phyloP scores from a whole-genome alignment of 2,329 filamentous ascomycete genomes.

The Coleophoma eucalyptorum region DNA sequence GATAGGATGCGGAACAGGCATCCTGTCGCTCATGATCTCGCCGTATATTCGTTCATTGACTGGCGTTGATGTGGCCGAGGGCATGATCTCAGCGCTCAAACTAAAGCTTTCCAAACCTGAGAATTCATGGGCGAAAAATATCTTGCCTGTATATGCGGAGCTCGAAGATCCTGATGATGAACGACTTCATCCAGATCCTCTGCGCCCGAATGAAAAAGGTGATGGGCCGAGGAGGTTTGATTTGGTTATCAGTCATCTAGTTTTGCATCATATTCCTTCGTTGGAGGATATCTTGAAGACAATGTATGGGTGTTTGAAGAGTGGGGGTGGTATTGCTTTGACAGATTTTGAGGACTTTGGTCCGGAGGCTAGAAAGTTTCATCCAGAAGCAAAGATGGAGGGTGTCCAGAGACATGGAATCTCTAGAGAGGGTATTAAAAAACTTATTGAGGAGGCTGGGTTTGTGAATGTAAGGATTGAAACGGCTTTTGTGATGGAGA shows the following conservation, averaged over 20 bases:
- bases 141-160: slow-evolving; percentile 40
- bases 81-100: slow-evolving; percentile 49
- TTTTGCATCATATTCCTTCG: slow-evolving; percentile 50
- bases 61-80: slow-evolving; percentile 48
- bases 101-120: slow-evolving; percentile 33
- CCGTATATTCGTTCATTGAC: slow-evolving; percentile 43
- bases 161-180: slow-evolving; percentile 46
- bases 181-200: slow-evolving; percentile 30
- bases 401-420: slow-evolving; percentile 54
- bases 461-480: slow-evolving; percentile 44
- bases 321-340: slow-evolving; percentile 44
- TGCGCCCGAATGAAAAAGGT: background rate
- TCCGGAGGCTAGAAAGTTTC: slow-evolving; percentile 45
- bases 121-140: slow-evolving; percentile 30
- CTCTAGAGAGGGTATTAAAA: slow-evolving; percentile 32
- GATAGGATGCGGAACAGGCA: slow-evolving; percentile 92
- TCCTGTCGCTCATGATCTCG: slow-evolving; percentile 58
- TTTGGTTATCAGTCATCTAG: slow-evolving; percentile 47
- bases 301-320: slow-evolving; percentile 41
- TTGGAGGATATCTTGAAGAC: slow-evolving; percentile 37
- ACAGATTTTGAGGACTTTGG: slow-evolving; percentile 57
- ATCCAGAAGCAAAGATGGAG: slow-evolving; percentile 45
- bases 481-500: slow-evolving; percentile 44
- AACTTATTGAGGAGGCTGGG: slow-evolving; percentile 40
- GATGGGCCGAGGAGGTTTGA: slow-evolving; percentile 37